Base-by-base conservation (phyloP, 2,329 filamentous ascomycete species). In the Fonsecaea multimorphosa region DNA sequence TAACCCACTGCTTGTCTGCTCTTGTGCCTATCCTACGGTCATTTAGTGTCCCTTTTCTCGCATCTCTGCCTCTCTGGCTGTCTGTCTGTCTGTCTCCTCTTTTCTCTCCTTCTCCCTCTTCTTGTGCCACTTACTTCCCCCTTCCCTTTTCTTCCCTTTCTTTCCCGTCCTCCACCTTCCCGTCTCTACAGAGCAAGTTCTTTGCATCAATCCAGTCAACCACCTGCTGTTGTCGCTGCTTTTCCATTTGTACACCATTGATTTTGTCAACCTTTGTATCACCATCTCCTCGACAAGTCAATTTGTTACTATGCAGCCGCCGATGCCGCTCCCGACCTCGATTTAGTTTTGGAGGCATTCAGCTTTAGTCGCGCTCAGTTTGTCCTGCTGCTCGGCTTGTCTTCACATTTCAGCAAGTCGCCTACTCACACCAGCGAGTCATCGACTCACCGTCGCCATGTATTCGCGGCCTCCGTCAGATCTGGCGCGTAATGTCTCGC, bases 391-490 rank as follows among this genome's bases (percentile, higher is more conserved):
- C 36, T 27, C 56, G 14, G 24, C 24, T 44, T 58, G 56, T 27
- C 38, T 49, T 29, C 36, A 31, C 34, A 24, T 24, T 24, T 24
- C 44, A 4, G 9, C 22, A n/a, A 12, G 32, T 8, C 32, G 14
- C 22, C 40, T n/a, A 16, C n/a, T 22, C 22, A 46, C 27, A 38
- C 8, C 36, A 24, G 29, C 14, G 16, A 34, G 60, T 32, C 63
- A 19, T 44, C 29, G 19, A 22, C 27, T 12, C 34, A 56, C 54
- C n/a, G 51, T 36, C 16, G 31, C 14, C 16, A 66, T 69, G 67
- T 66, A 52, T 58, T 29, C 62, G 29, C 61, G 67, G 22, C 64
- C 62, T 19, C 40, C 63, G 8, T 58, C 67, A 31, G 62, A 69
- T 12, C 9, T 40, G 29, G 49, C 54, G 51, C 67, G 65, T 29